These are phyloP conservation scores for Lactifluus echinatus DNA, from an alignment of 768 basidiomycete species.

Conservation along the genomic window DNA sequence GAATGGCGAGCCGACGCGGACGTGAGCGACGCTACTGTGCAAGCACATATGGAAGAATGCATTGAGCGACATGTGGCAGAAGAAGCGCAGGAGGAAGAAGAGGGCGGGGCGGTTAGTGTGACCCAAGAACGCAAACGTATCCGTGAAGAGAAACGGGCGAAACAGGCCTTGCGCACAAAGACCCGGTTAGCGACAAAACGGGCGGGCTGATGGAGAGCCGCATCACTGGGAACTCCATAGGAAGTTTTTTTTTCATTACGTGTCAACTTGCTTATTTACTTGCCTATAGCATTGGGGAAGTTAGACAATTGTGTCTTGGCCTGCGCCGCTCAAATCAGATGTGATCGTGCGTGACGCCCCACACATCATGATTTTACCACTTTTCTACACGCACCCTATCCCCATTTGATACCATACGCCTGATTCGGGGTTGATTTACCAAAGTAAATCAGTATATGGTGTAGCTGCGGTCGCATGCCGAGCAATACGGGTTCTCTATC, in stretches of 20 bases:
- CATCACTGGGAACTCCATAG: background rate
- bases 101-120: conserved; percentile 51
- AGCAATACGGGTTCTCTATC: conserved; percentile 1
- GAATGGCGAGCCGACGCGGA: conserved; percentile 42
- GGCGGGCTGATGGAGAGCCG: background rate
- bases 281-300: background rate
- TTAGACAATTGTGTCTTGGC: background rate
- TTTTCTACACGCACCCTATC: background rate
- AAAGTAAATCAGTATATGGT: background rate
- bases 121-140: conserved; percentile 63
- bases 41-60: conserved; percentile 61
- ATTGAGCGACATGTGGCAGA: conserved; percentile 46
- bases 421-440: background rate
- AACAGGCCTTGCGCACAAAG: conserved; percentile 29
- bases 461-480: background rate
- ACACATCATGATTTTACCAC: background rate
- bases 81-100: conserved; percentile 41
- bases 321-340: background rate
- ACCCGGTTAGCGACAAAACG: conserved; percentile 22
- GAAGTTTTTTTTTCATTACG: background rate
- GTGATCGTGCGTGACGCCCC: background rate
- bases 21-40: conserved; percentile 32
- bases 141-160: conserved; percentile 34
- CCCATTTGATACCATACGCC: background rate
- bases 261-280: background rate